These are phyloP conservation scores for Fusarium domesticum DNA, from an alignment of 2,329 filamentous ascomycete genomes.

Conservation along the genomic window DNA sequence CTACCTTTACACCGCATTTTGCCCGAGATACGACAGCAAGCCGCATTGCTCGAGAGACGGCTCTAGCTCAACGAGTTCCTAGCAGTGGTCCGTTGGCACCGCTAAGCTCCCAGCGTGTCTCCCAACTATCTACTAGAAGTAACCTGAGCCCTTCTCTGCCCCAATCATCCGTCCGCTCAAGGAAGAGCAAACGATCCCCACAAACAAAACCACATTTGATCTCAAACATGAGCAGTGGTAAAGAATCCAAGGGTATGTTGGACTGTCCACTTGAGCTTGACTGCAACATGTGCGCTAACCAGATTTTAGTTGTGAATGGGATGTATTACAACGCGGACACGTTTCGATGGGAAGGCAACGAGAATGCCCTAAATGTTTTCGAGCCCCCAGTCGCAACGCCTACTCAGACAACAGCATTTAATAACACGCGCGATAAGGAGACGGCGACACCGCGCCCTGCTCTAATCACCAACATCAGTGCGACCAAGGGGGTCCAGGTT, in stretches of 20 bases:
- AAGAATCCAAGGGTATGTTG: constrained; percentile 73
- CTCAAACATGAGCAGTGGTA: constrained; percentile 71
- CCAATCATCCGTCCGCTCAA: constrained; percentile 46
- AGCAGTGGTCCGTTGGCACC: constrained; percentile 53
- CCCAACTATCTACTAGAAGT: constrained; percentile 50
- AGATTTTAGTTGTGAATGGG: constrained; percentile 70
- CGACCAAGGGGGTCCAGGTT: constrained; percentile 82
- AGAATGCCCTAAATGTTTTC: constrained; percentile 77
- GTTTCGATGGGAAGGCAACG: constrained; percentile 94
- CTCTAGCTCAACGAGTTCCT: constrained; percentile 57
- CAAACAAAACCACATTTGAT: constrained; percentile 84
- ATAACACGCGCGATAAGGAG: constrained; percentile 55
- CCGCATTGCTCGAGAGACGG: constrained; percentile 61
- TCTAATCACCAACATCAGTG: constrained; percentile 86
- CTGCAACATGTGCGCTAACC: constrained; percentile 30
- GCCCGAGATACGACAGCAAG: constrained; percentile 64
- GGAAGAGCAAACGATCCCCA: constrained; percentile 57
- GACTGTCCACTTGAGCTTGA: constrained; percentile 30
- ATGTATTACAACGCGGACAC: constrained; percentile 93
- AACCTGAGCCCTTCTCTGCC: constrained; percentile 44
- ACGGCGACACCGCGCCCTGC: constrained; percentile 63
- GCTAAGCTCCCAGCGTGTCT: constrained; percentile 53
- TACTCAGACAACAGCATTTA: constrained; percentile 41
- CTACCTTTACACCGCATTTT: constrained; percentile 58
- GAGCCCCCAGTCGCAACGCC: constrained; percentile 60